phyloP scores from a whole-genome alignment of 805 yeast genomes.

The Yarrowia sp. region DNA sequence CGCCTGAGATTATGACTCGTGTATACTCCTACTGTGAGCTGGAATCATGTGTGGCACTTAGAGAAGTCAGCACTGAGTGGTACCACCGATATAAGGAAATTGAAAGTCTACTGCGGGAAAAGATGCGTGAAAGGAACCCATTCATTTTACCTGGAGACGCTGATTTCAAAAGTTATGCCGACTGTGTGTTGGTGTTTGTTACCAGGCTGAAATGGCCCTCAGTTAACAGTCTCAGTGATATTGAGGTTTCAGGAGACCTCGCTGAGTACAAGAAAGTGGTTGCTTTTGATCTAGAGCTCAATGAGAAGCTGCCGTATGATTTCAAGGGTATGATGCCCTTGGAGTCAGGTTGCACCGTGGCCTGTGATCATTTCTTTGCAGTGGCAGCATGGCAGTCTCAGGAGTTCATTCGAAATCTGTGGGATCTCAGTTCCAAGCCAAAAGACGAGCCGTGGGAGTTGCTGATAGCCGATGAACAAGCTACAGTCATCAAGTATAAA shows the following conservation, averaged over 20 bases:
- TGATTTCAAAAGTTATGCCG: neutral
- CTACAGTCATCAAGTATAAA: neutral
- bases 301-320: neutral
- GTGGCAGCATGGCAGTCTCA: slow-evolving; percentile 5
- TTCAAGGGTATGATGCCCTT: slow-evolving; percentile 9
- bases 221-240: neutral
- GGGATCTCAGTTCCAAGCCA: neutral
- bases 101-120: neutral
- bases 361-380: slow-evolving; percentile 14
- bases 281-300: neutral
- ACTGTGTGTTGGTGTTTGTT: neutral
- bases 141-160: slow-evolving; percentile 5
- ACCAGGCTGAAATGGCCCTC: slow-evolving; percentile 4
- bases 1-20: neutral
- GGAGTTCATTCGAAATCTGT: slow-evolving; percentile 3
- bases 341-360: neutral
- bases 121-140: neutral
- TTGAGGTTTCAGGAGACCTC: neutral
- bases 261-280: neutral
- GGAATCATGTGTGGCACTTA: neutral
- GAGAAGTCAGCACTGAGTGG: neutral
- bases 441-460: slow-evolving; percentile 5
- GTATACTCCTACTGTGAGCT: neutral
- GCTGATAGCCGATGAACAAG: neutral
- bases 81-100: neutral